Evolutionary conservation across 192 early-diverging fungal genomes (phyloP), one percentile per base, ranked within the genome.

Genomic region (Paraglomus brasilianum): DNA sequence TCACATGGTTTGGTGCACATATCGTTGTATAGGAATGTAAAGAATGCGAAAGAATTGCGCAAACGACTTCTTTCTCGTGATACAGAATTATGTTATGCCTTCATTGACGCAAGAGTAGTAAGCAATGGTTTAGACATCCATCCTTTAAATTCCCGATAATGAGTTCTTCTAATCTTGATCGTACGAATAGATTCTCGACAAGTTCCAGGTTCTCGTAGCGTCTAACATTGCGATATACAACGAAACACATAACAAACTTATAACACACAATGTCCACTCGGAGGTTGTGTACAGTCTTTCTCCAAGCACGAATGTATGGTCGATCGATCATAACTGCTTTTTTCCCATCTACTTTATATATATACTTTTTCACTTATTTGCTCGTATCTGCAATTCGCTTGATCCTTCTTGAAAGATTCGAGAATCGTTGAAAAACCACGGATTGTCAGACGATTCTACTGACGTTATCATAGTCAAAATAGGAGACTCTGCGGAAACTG

Each of bases 281-380:
- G 86, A 87, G 72, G 80, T 86, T 55, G 80, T 86, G 13, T 87
- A 84, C 53, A 77, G 79, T 47, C 78, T 87, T 56, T 84, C 84
- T 1, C 76, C 84, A 5, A 73, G 77, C 13, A 79, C 74, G 47
- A 83, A 84, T 55, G 85, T 85, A 83, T 41, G n/a, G n/a, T n/a
- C n/a, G n/a, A n/a, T n/a, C n/a, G n/a, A n/a, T n/a, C n/a, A n/a
- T n/a, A n/a, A n/a, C n/a, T n/a, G n/a, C n/a, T n/a, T n/a, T n/a
- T n/a, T n/a, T n/a, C n/a, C n/a, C n/a, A n/a, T n/a, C n/a, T 78
- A 7, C 14, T 17, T 7, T 8, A 8, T 36, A 71, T 24, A 5
- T 1, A 50, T n/a, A 48, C 40, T 11, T 39, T 7, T 39, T 53
- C 15, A n/a, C 22, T 45, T 45, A 39, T 1, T 15, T 24, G 10